phyloP scores from a whole-genome alignment of 2,329 filamentous ascomycete genomes.

The Stemphylium beticola region DNA sequence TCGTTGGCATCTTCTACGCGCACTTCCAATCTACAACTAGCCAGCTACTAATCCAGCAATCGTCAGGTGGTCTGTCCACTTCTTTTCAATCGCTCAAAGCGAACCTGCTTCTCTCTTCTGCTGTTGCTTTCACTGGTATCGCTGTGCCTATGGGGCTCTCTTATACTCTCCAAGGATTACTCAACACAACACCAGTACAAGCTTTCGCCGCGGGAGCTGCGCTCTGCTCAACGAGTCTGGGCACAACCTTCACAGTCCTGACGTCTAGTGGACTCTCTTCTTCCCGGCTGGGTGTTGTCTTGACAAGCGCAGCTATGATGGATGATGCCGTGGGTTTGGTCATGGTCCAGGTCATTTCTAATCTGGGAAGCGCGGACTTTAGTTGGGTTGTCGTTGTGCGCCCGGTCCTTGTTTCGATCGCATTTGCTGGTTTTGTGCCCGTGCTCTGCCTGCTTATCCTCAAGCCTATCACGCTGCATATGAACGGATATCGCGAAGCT shows the following conservation, averaged over 20 bases:
- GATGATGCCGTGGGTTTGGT: constrained; percentile 80
- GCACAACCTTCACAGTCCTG: constrained; percentile 71
- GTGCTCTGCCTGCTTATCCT: constrained; percentile 56
- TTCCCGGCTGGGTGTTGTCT: constrained; percentile 65
- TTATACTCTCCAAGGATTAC: constrained; percentile 62
- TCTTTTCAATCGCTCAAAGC: constrained; percentile 61
- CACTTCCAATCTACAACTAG: constrained; percentile 8
- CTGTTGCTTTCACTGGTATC: constrained; percentile 72
- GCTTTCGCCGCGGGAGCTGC: constrained; percentile 76
- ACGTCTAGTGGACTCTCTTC: constrained; percentile 64
- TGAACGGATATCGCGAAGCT: constrained; percentile 44
- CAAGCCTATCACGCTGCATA: constrained; percentile 48
- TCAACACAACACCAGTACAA: constrained; percentile 62
- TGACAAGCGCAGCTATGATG: constrained; percentile 78
- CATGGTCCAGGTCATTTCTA: constrained; percentile 77
- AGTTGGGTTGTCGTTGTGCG: constrained; percentile 54
- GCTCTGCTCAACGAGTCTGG: constrained; percentile 75
- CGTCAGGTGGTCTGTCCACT: constrained; percentile 63
- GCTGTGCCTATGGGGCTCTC: constrained; percentile 68
- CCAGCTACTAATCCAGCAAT: too few relatives aligned
- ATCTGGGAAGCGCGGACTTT: constrained; percentile 59
- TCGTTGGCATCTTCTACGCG: neutral
- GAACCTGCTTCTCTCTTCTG: constrained; percentile 65
- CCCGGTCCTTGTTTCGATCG: constrained; percentile 61
- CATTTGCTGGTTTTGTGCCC: constrained; percentile 58